Percentiles rank a stretch among this genome's conserved stretches.
Conservation (phyloP, 2,329 filamentous ascomycete species). For the Claviceps maximensis region DNA sequence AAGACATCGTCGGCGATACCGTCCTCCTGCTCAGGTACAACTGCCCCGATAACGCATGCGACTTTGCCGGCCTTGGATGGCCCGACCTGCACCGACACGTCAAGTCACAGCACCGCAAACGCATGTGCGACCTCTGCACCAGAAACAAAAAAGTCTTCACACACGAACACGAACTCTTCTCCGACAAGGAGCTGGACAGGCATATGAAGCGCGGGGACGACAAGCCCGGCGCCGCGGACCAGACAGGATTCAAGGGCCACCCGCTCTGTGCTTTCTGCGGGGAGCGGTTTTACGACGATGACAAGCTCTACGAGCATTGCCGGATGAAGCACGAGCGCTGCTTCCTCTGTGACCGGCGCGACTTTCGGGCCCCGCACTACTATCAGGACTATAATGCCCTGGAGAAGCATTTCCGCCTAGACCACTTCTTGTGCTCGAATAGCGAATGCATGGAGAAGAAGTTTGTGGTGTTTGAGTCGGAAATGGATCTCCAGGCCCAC, state of each 20-base stretch:
- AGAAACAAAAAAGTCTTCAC: slow-evolving; percentile 97
- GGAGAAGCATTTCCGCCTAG: slow-evolving; percentile 73
- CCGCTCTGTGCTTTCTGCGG: slow-evolving; percentile 89
- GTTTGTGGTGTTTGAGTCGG: slow-evolving; percentile 89
- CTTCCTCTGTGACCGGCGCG: slow-evolving; percentile 73
- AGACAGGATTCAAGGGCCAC: slow-evolving; percentile 93
- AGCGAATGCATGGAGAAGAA: slow-evolving; percentile 90
- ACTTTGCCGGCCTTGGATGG: slow-evolving; percentile 64
- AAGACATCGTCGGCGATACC: slow-evolving; percentile 84
- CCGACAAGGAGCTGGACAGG: slow-evolving; percentile 62
- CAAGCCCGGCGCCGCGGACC: slow-evolving; percentile 74
- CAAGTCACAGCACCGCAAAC: slow-evolving; percentile 65
- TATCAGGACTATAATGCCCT: slow-evolving; percentile 79
- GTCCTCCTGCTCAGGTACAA: slow-evolving; percentile 83
- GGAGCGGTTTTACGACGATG: slow-evolving; percentile 85
- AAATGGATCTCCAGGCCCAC: slow-evolving; percentile 90
- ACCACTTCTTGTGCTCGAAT: slow-evolving; percentile 77
- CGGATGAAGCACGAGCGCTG: slow-evolving; percentile 89
- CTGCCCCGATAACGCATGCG: slow-evolving; percentile 69
- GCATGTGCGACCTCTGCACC: slow-evolving; percentile 83
- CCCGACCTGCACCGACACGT: slow-evolving; percentile 59
- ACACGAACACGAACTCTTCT: slow-evolving; percentile 91
- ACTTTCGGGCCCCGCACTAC: slow-evolving; percentile 68
- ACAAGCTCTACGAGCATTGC: slow-evolving; percentile 89
- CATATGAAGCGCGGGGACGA: slow-evolving; percentile 91